A percentile compares a stretch with the other conserved stretches of the same genome.
These are phyloP conservation scores for Dactylorhiza incarnata DNA, from an alignment of 106 monocot species.

Conservation along the genomic window DNA sequence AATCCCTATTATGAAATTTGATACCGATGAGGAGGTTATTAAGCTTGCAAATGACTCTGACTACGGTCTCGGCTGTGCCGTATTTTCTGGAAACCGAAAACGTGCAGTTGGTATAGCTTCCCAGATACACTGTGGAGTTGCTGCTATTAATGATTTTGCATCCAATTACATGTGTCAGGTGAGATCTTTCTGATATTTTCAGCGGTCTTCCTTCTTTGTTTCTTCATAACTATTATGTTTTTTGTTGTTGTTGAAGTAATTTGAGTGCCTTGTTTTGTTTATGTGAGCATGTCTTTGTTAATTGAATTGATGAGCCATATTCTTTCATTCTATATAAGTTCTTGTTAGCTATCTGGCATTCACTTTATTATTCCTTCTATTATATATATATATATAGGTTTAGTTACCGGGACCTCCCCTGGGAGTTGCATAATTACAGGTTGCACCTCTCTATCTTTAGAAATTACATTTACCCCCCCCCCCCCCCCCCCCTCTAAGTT, in stretches of 20 bases:
- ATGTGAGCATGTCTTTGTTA: too few relatives aligned
- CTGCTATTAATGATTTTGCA: slow-evolving; percentile 97
- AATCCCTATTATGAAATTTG: slow-evolving; percentile 97
- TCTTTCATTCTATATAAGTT: too few relatives aligned
- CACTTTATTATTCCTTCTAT: too few relatives aligned
- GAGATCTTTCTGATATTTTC: slow-evolving; percentile 12
- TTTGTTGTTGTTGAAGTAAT: neutral
- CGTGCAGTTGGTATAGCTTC: slow-evolving; percentile 87
- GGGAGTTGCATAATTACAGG: too few relatives aligned
- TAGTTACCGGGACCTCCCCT: too few relatives aligned
- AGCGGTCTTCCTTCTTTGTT: neutral
- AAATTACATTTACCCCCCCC: too few relatives aligned
- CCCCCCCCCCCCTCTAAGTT: too few relatives aligned
- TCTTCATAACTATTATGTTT: neutral
- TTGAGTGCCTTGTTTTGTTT: neutral
- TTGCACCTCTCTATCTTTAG: too few relatives aligned
- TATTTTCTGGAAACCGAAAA: slow-evolving; percentile 86
- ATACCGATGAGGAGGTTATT: slow-evolving; percentile 82
- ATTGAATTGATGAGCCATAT: too few relatives aligned
- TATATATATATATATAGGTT: too few relatives aligned
- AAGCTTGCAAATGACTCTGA: slow-evolving; percentile 92
- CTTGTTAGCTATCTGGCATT: too few relatives aligned
- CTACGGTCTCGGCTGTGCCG: slow-evolving; percentile 97
- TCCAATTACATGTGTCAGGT: slow-evolving; percentile 99
- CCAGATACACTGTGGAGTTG: slow-evolving; percentile 85